These are phyloP conservation scores for Petrea volubilis DNA, from an alignment of 257 asterid genomes.

Conservation along the genomic window DNA sequence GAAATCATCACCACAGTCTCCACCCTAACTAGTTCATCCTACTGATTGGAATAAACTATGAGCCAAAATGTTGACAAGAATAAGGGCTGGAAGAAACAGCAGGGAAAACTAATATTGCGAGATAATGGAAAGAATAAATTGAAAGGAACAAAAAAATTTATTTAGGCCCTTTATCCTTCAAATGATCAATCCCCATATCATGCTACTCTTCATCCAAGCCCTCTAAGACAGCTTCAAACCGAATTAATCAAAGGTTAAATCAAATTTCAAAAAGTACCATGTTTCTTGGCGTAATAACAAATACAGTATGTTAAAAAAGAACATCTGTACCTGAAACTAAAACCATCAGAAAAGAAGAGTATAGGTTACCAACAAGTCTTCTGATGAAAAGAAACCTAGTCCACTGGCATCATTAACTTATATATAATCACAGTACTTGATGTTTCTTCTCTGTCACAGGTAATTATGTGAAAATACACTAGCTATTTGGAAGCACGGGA, in stretches of 20 bases:
- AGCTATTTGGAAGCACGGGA: not conserved
- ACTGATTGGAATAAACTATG: no score
- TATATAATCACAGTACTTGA: not conserved
- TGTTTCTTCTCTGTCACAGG: not conserved
- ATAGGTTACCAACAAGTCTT: no score
- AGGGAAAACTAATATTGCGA: no score
- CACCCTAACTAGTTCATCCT: no score
- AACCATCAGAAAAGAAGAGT: no score
- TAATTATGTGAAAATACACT: no score
- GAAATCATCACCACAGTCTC: not conserved
- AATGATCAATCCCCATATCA: not conserved
- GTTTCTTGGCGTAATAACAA: not conserved
- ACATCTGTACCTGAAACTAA: not conserved
- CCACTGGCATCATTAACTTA: not conserved
- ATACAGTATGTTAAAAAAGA: not conserved
- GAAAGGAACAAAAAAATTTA: no score
- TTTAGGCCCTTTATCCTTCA: not conserved
- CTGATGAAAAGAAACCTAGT: not conserved
- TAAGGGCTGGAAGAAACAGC: no score
- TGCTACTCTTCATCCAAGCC: not conserved
- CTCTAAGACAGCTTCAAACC: not conserved
- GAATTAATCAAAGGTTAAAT: not conserved
- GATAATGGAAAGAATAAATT: no score
- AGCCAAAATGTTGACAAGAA: no score
- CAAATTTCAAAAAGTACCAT: not conserved